A percentile compares a stretch with the other conserved stretches of the same genome.
Evolutionary conservation across 2,329 filamentous ascomycete genomes (phyloP).

Genomic region (Raffaelea deltoideospora): DNA sequence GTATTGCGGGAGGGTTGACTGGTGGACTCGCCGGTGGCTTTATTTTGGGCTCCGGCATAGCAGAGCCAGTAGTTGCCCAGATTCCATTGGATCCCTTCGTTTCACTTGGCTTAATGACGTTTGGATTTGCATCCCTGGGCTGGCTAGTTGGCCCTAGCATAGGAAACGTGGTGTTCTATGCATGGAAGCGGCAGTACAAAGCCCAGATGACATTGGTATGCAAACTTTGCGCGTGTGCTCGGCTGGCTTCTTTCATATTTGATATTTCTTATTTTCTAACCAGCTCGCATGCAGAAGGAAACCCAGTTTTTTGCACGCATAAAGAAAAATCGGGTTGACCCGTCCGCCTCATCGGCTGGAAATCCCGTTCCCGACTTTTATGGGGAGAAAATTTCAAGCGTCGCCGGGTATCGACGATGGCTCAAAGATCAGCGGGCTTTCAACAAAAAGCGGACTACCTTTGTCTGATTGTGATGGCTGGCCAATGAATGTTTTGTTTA

Average conservation of each 20-base stretch:
- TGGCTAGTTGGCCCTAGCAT: conserved; percentile 80
- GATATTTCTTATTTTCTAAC: neutral
- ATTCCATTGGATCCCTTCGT: conserved; percentile 81
- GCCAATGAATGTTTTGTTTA: too few relatives aligned
- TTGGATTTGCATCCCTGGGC: conserved; percentile 63
- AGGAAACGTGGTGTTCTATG: conserved; percentile 65
- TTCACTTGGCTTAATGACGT: conserved; percentile 64
- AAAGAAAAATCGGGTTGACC: conserved; percentile 84
- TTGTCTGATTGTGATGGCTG: too few relatives aligned
- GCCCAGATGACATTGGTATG: conserved; percentile 54
- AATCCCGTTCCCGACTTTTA: conserved; percentile 98
- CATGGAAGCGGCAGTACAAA: conserved; percentile 56
- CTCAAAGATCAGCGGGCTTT: conserved; percentile 95
- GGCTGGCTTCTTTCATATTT: neutral
- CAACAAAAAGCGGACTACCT: conserved; percentile 70
- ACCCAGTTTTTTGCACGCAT: conserved; percentile 84
- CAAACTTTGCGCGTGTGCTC: conserved; percentile 8
- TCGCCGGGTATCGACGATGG: conserved; percentile 85
- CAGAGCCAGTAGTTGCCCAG: conserved; percentile 55
- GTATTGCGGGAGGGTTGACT: conserved; percentile 46
- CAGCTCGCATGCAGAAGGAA: conserved; percentile 52
- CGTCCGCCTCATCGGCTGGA: conserved; percentile 70
- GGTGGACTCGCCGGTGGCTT: conserved; percentile 48
- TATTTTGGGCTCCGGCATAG: conserved; percentile 54
- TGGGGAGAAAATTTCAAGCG: conserved; percentile 91